Evolutionary conservation across 1,284 basidiomycete genomes (phyloP).

Genomic region (Malassezia pachydermatis): DNA sequence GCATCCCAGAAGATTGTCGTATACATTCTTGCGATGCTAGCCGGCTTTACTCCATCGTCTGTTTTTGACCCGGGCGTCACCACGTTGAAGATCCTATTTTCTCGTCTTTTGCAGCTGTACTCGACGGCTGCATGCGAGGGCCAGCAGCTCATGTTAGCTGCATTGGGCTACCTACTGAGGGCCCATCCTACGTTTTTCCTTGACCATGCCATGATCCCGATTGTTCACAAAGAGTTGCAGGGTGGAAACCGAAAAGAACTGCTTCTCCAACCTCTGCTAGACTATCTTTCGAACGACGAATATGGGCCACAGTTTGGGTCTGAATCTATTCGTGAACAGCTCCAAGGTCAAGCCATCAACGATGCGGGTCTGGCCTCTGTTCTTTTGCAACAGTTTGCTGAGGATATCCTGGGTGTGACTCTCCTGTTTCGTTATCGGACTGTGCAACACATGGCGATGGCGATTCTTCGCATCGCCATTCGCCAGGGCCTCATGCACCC

Average conservation of each 20-base stretch:
- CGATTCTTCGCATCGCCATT: slow-evolving; percentile 81
- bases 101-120: slow-evolving; percentile 63
- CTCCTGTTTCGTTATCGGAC: slow-evolving; percentile 44
- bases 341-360: slow-evolving; percentile 90
- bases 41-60: too few relatives aligned
- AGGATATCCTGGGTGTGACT: slow-evolving; percentile 69
- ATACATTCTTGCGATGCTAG: too few relatives aligned
- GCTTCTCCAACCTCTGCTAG: too few relatives aligned
- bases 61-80: too few relatives aligned
- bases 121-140: slow-evolving; percentile 57
- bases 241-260: too few relatives aligned
- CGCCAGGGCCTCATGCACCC: slow-evolving; percentile 93
- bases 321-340: too few relatives aligned
- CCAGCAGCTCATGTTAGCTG: slow-evolving; percentile 61
- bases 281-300: too few relatives aligned
- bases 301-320: too few relatives aligned
- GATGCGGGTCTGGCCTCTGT: slow-evolving; percentile 94
- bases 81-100: too few relatives aligned
- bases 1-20: too few relatives aligned
- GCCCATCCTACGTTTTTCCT: slow-evolving; percentile 82
- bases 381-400: slow-evolving; percentile 80
- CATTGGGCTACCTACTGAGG: slow-evolving; percentile 68
- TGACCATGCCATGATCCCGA: slow-evolving; percentile 60
- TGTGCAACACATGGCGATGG: slow-evolving; percentile 73
- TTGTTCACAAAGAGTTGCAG: too few relatives aligned